Conservation (phyloP, 2,329 filamentous ascomycete species). For the Talaromyces amestolkiae region DNA sequence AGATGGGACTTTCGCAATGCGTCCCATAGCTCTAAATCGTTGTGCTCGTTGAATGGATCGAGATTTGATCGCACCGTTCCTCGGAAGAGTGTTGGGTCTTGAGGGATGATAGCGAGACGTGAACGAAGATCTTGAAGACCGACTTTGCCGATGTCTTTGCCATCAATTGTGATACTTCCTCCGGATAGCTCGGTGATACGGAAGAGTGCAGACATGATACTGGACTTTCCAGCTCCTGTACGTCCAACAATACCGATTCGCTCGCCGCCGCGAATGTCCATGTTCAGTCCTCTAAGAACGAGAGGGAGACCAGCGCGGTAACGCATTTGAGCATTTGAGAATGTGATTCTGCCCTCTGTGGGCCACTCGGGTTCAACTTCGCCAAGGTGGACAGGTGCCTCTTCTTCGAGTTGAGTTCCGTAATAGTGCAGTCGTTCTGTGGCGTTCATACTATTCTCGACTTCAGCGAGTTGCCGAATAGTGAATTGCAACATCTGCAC, state of each 20-base stretch:
- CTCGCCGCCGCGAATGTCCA: slow-evolving; percentile 46
- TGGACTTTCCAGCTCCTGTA: slow-evolving; percentile 48
- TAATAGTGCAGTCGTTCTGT: slow-evolving; percentile 92
- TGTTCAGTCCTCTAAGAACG: slow-evolving; percentile 65
- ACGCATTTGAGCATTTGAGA: slow-evolving; percentile 73
- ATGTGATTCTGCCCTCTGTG: slow-evolving; percentile 75
- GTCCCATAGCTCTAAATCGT: slow-evolving; percentile 48
- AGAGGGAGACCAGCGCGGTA: slow-evolving; percentile 71
- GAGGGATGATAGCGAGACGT: slow-evolving; percentile 46
- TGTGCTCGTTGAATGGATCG: slow-evolving; percentile 47
- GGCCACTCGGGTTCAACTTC: slow-evolving; percentile 78
- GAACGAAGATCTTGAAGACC: slow-evolving; percentile 44
- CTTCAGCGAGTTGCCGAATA: slow-evolving; percentile 85
- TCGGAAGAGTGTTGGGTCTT: slow-evolving; percentile 46
- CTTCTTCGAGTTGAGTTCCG: slow-evolving; percentile 79
- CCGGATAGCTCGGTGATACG: slow-evolving; percentile 42
- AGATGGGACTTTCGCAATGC: slow-evolving; percentile 47
- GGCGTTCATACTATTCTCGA: slow-evolving; percentile 97
- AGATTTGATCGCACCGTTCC: slow-evolving; percentile 47
- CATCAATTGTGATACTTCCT: slow-evolving; percentile 45
- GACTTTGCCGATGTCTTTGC: slow-evolving; percentile 42
- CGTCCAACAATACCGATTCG: slow-evolving; percentile 49
- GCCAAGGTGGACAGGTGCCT: slow-evolving; percentile 74
- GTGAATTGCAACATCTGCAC: slow-evolving; percentile 94
- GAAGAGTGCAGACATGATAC: slow-evolving; percentile 48